phyloP scores from a whole-genome alignment of 2,329 filamentous ascomycete species.

The Aspergillus clavatus region DNA sequence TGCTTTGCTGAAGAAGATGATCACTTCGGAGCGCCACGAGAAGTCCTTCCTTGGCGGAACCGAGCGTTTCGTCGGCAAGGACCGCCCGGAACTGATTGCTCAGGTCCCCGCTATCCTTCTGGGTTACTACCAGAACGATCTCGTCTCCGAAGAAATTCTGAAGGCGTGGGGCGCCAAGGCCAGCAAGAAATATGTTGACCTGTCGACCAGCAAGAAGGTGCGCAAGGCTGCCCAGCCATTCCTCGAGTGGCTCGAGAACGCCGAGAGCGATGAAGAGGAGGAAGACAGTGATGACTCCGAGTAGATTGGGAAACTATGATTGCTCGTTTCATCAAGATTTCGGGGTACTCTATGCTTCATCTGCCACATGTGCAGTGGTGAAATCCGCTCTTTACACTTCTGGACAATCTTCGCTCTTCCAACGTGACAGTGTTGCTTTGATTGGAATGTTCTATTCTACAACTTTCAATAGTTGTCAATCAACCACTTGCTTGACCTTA shows the following conservation, averaged over 20 bases:
- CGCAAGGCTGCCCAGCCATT: constrained; percentile 92
- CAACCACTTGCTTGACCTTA: not conserved
- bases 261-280: constrained; percentile 67
- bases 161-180: constrained; percentile 90
- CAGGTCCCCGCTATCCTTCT: constrained; percentile 82
- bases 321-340: constrained; percentile 2
- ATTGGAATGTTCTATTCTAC: too few relatives aligned
- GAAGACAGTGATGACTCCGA: constrained; percentile 58
- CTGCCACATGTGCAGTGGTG: too few relatives aligned
- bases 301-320: constrained; percentile 22
- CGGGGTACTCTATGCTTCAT: too few relatives aligned
- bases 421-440: not conserved
- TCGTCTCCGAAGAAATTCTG: constrained; percentile 81
- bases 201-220: constrained; percentile 86
- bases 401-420: not conserved
- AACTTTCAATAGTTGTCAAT: constrained; percentile 5
- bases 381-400: not conserved
- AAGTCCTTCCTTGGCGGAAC: constrained; percentile 93
- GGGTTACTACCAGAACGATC: constrained; percentile 83
- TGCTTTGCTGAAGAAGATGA: constrained; percentile 84
- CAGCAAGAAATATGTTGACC: constrained; percentile 96
- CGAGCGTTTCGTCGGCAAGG: constrained; percentile 82
- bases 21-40: constrained; percentile 87
- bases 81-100: constrained; percentile 71
- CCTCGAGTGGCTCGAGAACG: constrained; percentile 87